phyloP scores from a whole-genome alignment of 768 basidiomycete genomes.

The Exidia glandulosa region DNA sequence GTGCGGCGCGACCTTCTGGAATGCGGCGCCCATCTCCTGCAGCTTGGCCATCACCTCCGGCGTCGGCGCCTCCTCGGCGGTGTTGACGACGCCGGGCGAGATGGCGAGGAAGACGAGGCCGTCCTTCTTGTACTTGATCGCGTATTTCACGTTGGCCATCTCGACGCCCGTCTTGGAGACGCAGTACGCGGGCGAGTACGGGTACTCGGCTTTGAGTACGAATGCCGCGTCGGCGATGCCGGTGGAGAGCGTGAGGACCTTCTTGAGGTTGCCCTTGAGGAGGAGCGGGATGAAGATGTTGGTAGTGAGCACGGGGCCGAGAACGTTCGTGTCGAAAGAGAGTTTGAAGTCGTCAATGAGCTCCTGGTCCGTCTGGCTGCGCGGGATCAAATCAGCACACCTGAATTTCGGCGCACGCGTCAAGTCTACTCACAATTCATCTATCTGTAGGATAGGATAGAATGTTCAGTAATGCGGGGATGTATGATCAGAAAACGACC shows the following conservation, averaged over 20 bases:
- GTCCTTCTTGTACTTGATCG: slow-evolving; percentile 24
- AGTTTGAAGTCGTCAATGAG: not conserved
- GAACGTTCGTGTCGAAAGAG: slow-evolving; percentile 22
- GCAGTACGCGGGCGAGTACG: slow-evolving; percentile 16
- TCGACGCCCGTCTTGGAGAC: slow-evolving; percentile 19
- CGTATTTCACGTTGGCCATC: not conserved
- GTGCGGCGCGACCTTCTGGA: not conserved
- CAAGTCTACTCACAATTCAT: not conserved
- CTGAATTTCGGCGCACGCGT: not conserved
- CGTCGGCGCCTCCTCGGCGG: slow-evolving; percentile 4
- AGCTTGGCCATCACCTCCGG: not conserved
- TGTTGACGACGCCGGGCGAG: slow-evolving; percentile 28
- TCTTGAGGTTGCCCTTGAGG: slow-evolving; percentile 14
- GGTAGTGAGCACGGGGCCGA: slow-evolving; percentile 24
- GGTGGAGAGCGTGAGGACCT: slow-evolving; percentile 23
- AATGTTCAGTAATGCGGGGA: no score
- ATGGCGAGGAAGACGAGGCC: slow-evolving; percentile 26
- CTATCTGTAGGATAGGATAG: no score
- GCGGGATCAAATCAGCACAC: slow-evolving; percentile 3
- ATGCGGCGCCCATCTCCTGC: not conserved
- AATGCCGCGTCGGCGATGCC: slow-evolving; percentile 21
- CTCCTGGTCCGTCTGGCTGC: not conserved
- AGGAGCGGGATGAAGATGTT: slow-evolving; percentile 31
- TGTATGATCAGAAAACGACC: no score
- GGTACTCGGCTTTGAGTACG: slow-evolving; percentile 8